Evolutionary conservation across 768 basidiomycete species (phyloP).

Genomic region (Coprinellus aureogranulatus): DNA sequence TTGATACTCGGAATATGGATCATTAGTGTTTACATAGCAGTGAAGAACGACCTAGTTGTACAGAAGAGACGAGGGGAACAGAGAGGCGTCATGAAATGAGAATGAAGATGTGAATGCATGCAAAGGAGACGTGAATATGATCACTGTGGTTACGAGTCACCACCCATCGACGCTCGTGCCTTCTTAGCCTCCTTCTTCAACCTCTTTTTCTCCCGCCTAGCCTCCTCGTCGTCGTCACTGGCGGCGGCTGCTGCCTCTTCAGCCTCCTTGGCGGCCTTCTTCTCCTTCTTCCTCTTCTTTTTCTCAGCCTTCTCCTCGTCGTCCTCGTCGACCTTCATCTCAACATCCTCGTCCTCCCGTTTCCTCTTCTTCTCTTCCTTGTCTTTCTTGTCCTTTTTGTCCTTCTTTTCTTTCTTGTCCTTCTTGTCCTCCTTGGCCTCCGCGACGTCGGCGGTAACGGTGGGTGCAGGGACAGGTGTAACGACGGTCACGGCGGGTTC

Average conservation of each 20-base stretch:
- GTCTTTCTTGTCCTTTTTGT: slow-evolving; percentile 71
- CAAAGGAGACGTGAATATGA: background rate
- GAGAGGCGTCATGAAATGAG: background rate
- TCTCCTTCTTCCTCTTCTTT: slow-evolving; percentile 63
- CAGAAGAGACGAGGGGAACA: background rate
- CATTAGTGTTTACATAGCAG: slow-evolving; percentile 1
- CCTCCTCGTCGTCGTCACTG: slow-evolving; percentile 61
- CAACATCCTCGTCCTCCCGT: slow-evolving; percentile 51
- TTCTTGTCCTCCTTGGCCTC: slow-evolving; percentile 12
- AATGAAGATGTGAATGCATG: background rate
- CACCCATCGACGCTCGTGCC: slow-evolving; percentile 42
- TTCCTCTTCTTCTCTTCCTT: slow-evolving; percentile 81
- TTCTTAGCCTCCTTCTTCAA: slow-evolving; percentile 67
- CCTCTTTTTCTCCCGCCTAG: slow-evolving; percentile 59
- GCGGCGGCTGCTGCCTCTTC: slow-evolving; percentile 45
- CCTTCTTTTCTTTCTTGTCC: slow-evolving; percentile 36
- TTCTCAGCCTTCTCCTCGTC: slow-evolving; percentile 40
- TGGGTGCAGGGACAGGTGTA: slow-evolving; percentile 20
- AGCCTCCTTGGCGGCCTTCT: slow-evolving; percentile 40
- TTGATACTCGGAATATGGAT: background rate
- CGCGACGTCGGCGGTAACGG: slow-evolving; percentile 15
- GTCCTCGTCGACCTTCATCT: slow-evolving; percentile 38
- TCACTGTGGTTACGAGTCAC: slow-evolving; percentile 24
- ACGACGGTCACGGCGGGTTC: slow-evolving; percentile 34
- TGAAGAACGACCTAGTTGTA: background rate